Percentiles rank a stretch among this genome's conserved stretches.
These are phyloP conservation scores for Halenospora varia DNA, from an alignment of 495 filamentous ascomycete genomes.

Conservation along the genomic window DNA sequence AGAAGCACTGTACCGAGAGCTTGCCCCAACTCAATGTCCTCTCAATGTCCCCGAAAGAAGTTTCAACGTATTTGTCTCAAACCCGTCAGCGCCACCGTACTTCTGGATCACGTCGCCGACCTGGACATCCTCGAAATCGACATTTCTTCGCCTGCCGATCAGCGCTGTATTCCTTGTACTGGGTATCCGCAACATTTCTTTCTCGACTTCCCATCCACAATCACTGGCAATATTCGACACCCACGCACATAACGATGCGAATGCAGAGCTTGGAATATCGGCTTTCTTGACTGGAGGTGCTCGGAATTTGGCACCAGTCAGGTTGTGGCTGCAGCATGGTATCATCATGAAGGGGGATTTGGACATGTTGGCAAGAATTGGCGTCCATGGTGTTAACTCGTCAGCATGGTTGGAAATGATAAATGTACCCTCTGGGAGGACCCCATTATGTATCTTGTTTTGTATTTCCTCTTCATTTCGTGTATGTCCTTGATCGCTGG, in stretches of 20 bases:
- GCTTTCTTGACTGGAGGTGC: conserved; percentile 46
- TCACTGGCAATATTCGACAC: conserved; percentile 59
- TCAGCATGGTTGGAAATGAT: conserved; percentile 97
- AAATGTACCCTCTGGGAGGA: conserved; percentile 74
- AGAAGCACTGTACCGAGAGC: too few relatives aligned
- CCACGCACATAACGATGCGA: conserved; percentile 72
- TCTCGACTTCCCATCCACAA: conserved; percentile 73
- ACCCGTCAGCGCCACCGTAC: conserved; percentile 53
- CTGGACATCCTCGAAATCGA: conserved; percentile 21
- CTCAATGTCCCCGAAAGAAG: conserved; percentile 37
- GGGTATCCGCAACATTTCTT: conserved; percentile 78
- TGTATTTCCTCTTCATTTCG: conserved; percentile 18
- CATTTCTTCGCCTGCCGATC: conserved; percentile 52
- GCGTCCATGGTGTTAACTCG: conserved; percentile 94
- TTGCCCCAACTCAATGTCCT: conserved; percentile 30
- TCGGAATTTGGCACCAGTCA: conserved; percentile 69
- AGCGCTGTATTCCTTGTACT: conserved; percentile 84
- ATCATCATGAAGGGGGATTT: conserved; percentile 81
- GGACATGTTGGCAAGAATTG: conserved; percentile 74
- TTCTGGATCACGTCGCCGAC: conserved; percentile 35
- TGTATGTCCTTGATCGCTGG: background rate
- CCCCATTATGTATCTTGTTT: conserved; percentile 57
- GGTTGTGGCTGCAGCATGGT: conserved; percentile 89
- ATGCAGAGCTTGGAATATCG: conserved; percentile 45
- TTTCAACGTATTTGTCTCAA: conserved; percentile 48